These are phyloP conservation scores for Kluyveromyces nonfermentans DNA, from an alignment of 805 yeast species.

Conservation along the genomic window DNA sequence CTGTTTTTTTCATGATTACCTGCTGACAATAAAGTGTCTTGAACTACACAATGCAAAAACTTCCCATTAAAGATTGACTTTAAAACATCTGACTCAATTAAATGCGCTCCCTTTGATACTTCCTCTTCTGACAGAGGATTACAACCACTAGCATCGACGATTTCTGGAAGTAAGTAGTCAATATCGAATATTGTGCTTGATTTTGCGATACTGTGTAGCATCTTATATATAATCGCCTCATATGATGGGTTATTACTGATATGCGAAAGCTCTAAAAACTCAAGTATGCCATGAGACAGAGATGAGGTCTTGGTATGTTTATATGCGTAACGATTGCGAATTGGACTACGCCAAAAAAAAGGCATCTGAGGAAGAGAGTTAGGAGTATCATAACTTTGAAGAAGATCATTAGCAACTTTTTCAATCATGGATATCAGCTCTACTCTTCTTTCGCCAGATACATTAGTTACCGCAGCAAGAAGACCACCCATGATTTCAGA, in stretches of 20 bases:
- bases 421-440: background rate
- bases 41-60: constrained; percentile 26
- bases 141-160: constrained; percentile 46
- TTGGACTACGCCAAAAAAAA: constrained; percentile 34
- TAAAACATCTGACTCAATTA: constrained; percentile 29
- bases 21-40: background rate
- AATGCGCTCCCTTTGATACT: constrained; percentile 27
- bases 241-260: constrained; percentile 40
- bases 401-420: constrained; percentile 38
- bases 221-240: constrained; percentile 40
- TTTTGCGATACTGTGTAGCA: constrained; percentile 32
- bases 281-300: constrained; percentile 41
- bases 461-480: background rate
- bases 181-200: constrained; percentile 29
- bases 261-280: constrained; percentile 44
- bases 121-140: constrained; percentile 23
- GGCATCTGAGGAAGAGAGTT: constrained; percentile 43
- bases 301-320: constrained; percentile 34
- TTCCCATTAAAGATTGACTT: constrained; percentile 28
- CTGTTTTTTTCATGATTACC: background rate
- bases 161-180: constrained; percentile 36
- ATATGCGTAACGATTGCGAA: constrained; percentile 32
- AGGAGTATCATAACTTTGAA: constrained; percentile 52
- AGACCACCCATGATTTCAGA: background rate
- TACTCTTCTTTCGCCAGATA: background rate